These are phyloP conservation scores for Phyllosticta citriasiana DNA, from an alignment of 2,329 filamentous ascomycete genomes.

Conservation along the genomic window DNA sequence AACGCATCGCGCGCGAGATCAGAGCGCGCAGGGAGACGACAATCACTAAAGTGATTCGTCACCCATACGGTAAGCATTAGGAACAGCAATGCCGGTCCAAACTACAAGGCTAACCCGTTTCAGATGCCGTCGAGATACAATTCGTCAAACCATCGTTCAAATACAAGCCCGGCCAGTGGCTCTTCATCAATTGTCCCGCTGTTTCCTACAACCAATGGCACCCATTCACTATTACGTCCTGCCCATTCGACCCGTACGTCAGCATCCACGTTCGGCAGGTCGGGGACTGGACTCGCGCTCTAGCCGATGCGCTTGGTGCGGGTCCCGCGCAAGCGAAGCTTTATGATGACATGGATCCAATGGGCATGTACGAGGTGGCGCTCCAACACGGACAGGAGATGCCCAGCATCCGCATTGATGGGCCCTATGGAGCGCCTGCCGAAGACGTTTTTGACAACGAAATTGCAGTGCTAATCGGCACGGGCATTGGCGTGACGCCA, in stretches of 20 bases:
- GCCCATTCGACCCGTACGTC: constrained; percentile 89
- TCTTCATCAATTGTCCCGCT: constrained; percentile 87
- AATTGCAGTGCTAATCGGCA: constrained; percentile 76
- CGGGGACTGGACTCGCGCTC: constrained; percentile 85
- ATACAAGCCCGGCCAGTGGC: constrained; percentile 97
- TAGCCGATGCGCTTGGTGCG: constrained; percentile 93
- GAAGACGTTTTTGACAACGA: constrained; percentile 96
- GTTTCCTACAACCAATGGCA: constrained; percentile 93
- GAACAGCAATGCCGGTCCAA: background rate
- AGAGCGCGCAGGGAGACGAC: constrained; percentile 72
- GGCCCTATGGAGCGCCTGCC: constrained; percentile 90
- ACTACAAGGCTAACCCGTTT: background rate
- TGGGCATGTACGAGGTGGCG: constrained; percentile 97
- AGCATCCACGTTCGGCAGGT: constrained; percentile 94
- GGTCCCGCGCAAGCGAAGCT: constrained; percentile 79
- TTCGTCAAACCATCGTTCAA: constrained; percentile 94
- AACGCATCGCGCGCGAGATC: constrained; percentile 86
- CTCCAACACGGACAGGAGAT: constrained; percentile 88
- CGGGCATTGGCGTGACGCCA: constrained; percentile 77
- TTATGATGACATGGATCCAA: constrained; percentile 81
- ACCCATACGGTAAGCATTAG: constrained; percentile 68
- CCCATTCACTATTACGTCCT: constrained; percentile 95
- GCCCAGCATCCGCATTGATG: constrained; percentile 82
- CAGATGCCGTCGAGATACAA: constrained; percentile 92
- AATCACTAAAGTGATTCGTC: constrained; percentile 88